Evolutionary conservation across 148 eudicot species (phyloP), one percentile per base, ranked within the genome.

Genomic region (Cornus suecica): DNA sequence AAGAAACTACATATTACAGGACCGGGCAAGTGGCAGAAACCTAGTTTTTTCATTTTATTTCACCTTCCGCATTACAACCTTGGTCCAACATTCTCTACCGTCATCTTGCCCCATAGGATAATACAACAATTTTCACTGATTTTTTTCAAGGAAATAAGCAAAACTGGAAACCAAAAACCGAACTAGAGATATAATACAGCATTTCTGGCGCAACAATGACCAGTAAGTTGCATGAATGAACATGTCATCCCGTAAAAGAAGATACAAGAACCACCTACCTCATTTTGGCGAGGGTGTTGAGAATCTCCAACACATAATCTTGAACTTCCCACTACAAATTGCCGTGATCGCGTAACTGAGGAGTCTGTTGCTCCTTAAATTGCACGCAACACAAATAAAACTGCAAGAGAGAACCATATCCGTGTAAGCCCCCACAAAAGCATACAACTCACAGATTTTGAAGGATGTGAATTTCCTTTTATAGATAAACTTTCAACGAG

Each of bases 391-490:
- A 77, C 72, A 61, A 85, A 74, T 41, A 85, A 54, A n/a, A 82
- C 87, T 85, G 87, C 87, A 82, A 37, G 60, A 72, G n/a, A 70
- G 23, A 72, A 58, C 52, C 52, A 73, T 76, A n/a, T 14, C 54
- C 26, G 15, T 37, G 24, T 23, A 51, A 78, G 76, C 14, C 42
- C 30, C 65, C 48, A 61, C 42, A 54, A 11, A 54, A 20, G 20
- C 1, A 5, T n/a, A 58, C 23, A 58, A 58, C 24, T 37, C 42
- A 37, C 1, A 1, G 42, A 8, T 8, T 37, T 4, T 37, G 7
- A 8, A 0, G 10, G 42, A 10, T 6, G 41, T 5, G 42, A 37
- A 37, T 37, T 37, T 37, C 42, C 42, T 37, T 14, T 58, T 18
- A 58, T n/a, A 16, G 54, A 58, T 14, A 66, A 66, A 16, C 30